phyloP scores from a whole-genome alignment of 2,329 filamentous ascomycete genomes.

The Leptodontidium sp. region DNA sequence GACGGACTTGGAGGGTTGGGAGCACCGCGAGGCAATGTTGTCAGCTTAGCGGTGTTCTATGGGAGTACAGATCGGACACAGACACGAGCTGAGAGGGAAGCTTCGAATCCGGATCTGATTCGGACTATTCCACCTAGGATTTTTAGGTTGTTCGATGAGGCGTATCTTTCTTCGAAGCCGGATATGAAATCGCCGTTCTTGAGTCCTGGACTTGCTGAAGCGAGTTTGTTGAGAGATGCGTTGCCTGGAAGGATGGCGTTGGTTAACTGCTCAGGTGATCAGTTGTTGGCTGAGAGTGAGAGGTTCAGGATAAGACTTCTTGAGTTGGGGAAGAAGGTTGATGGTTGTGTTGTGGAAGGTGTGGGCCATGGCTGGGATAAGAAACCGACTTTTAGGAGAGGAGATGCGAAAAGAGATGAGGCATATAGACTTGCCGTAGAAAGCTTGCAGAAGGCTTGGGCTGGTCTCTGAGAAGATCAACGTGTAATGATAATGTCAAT shows the following conservation, averaged over 20 bases:
- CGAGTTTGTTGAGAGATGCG: constrained; percentile 27
- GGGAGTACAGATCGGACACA: constrained; percentile 20
- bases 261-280: constrained; percentile 35
- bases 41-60: constrained; percentile 30
- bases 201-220: constrained; percentile 33
- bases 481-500: no score
- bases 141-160: constrained; percentile 27
- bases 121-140: constrained; percentile 24
- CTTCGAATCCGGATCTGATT: constrained; percentile 25
- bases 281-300: constrained; percentile 34
- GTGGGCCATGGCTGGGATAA: constrained; percentile 40
- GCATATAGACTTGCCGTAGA: constrained; percentile 29
- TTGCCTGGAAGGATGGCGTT: constrained; percentile 34
- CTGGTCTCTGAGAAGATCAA: background rate
- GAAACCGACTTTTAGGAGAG: constrained; percentile 23
- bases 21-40: constrained; percentile 14
- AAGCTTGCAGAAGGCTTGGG: constrained; percentile 24
- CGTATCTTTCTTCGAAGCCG: constrained; percentile 30
- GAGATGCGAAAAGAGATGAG: constrained; percentile 28
- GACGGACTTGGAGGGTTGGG: background rate
- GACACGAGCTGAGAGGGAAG: constrained; percentile 18
- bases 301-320: constrained; percentile 32
- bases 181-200: constrained; percentile 26
- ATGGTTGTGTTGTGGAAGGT: constrained; percentile 33
- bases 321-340: constrained; percentile 33